Percentiles rank a stretch among this genome's conserved stretches.
Evolutionary conservation across 345 rosid species (phyloP).

Genomic region (Bretschneidera sinensis): DNA sequence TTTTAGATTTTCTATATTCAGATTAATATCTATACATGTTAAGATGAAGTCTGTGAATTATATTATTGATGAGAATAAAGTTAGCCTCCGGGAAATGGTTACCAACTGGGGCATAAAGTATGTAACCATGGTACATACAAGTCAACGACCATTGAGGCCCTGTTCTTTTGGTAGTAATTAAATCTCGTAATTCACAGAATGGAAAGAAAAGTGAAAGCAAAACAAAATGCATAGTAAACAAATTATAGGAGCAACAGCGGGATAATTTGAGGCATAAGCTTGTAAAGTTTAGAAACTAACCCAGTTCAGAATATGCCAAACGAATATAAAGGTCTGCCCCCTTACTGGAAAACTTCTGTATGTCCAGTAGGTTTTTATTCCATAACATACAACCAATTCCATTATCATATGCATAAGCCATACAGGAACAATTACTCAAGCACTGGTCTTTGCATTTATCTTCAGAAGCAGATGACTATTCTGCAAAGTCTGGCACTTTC

Average conservation of each 20-base stretch:
- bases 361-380: slow-evolving; percentile 37
- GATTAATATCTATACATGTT: no score
- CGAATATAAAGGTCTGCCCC: slow-evolving; percentile 43
- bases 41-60: no score
- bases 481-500: slow-evolving; percentile 40
- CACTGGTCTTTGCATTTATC: slow-evolving; percentile 32
- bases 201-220: not conserved
- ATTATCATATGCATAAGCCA: slow-evolving; percentile 40
- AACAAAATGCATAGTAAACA: no score
- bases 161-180: slow-evolving; percentile 2
- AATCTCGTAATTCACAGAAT: no score
- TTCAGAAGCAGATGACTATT: slow-evolving; percentile 10
- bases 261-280: no score
- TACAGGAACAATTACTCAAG: slow-evolving; percentile 44
- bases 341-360: slow-evolving; percentile 20
- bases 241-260: no score
- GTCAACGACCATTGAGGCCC: slow-evolving; percentile 1
- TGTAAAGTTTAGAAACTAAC: slow-evolving; percentile 21
- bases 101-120: no score
- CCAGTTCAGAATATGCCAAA: slow-evolving; percentile 36
- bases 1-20: no score
- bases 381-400: slow-evolving; percentile 46
- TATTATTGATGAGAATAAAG: no score
- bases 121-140: no score
- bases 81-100: no score